phyloP scores from a whole-genome alignment of 768 basidiomycete genomes.

The Collybiopsis luxurians region DNA sequence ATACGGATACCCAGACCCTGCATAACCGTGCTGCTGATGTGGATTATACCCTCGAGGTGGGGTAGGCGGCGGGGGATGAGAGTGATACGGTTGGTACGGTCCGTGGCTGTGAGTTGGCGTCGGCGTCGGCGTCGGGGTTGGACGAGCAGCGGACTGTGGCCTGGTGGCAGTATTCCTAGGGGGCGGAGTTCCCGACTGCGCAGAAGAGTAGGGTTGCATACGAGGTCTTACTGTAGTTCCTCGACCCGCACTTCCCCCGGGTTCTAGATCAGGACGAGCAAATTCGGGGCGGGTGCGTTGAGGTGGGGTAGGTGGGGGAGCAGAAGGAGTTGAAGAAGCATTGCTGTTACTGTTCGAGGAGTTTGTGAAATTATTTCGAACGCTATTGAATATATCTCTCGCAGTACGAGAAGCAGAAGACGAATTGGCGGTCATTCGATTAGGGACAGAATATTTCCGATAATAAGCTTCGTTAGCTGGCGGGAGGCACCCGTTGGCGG shows the following conservation, averaged over 20 bases:
- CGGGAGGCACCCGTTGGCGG: conserved; percentile 58
- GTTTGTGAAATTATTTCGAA: conserved; percentile 44
- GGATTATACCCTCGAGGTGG: conserved; percentile 16
- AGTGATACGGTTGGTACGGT: conserved; percentile 12
- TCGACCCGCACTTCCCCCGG: conserved; percentile 26
- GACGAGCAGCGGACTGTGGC: conserved; percentile 17
- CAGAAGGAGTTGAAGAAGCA: conserved; percentile 10
- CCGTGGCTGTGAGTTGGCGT: conserved; percentile 16
- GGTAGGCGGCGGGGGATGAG: conserved; percentile 18
- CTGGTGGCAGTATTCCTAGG: conserved; percentile 16
- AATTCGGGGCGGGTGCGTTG: conserved; percentile 36
- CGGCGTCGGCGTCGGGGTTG: conserved; percentile 15
- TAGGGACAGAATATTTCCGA: conserved; percentile 61
- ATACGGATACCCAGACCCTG: neutral
- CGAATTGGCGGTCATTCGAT: conserved; percentile 21
- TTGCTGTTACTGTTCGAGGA: conserved; percentile 22
- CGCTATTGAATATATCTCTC: conserved; percentile 15
- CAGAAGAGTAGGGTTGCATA: neutral
- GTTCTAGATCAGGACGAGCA: conserved; percentile 62
- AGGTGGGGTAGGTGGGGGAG: conserved; percentile 29
- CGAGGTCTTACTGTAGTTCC: neutral
- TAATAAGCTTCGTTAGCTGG: conserved; percentile 63
- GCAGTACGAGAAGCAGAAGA: conserved; percentile 22
- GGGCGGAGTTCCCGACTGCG: conserved; percentile 14
- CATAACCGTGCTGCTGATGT: neutral